Percentiles rank a stretch among this genome's conserved stretches.
These are phyloP conservation scores for Bryoerythrophyllum caledonicum DNA, from an alignment of 225 moss, liverwort and hornwort species.

Conservation along the genomic window DNA sequence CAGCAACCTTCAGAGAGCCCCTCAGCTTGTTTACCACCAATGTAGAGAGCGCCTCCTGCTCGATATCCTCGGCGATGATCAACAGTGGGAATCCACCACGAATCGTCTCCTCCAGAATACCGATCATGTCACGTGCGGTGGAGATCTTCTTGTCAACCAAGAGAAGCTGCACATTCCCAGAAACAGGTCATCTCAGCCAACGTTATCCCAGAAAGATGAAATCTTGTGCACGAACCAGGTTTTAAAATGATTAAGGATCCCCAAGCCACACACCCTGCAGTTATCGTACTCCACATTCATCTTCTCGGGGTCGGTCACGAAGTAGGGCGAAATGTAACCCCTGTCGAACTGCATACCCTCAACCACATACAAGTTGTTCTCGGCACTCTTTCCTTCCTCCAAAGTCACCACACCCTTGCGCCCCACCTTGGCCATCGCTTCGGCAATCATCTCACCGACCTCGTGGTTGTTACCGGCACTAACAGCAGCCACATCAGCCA, in stretches of 20 bases:
- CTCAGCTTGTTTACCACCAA: slow-evolving; percentile 93
- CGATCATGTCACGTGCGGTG: slow-evolving; percentile 96
- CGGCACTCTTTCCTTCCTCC: slow-evolving; percentile 98
- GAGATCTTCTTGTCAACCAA: slow-evolving; percentile 96
- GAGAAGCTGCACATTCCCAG: slow-evolving; percentile 55
- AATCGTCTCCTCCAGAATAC: slow-evolving; percentile 92
- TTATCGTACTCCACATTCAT: slow-evolving; percentile 93
- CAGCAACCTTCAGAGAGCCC: slow-evolving; percentile 85
- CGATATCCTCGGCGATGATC: slow-evolving; percentile 93
- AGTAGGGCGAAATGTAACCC: slow-evolving; percentile 94
- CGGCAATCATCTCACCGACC: slow-evolving; percentile 94
- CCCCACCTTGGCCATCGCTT: slow-evolving; percentile 95
- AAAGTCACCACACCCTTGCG: slow-evolving; percentile 87
- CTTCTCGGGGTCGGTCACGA: slow-evolving; percentile 96
- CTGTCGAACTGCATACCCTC: slow-evolving; percentile 99
- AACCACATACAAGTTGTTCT: slow-evolving; percentile 84
- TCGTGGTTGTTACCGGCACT: slow-evolving; percentile 93
- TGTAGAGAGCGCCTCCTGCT: slow-evolving; percentile 95
- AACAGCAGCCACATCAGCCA: slow-evolving; percentile 95
- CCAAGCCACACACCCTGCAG: slow-evolving; percentile 61
- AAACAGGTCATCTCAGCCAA: background rate
- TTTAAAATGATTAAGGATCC: background rate
- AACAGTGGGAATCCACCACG: slow-evolving; percentile 93
- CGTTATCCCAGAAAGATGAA: no score
- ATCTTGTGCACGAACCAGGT: background rate